Evolutionary conservation across 768 basidiomycete species (phyloP), one percentile per base, ranked within the genome.

Genomic region (Mycena rebaudengoi): DNA sequence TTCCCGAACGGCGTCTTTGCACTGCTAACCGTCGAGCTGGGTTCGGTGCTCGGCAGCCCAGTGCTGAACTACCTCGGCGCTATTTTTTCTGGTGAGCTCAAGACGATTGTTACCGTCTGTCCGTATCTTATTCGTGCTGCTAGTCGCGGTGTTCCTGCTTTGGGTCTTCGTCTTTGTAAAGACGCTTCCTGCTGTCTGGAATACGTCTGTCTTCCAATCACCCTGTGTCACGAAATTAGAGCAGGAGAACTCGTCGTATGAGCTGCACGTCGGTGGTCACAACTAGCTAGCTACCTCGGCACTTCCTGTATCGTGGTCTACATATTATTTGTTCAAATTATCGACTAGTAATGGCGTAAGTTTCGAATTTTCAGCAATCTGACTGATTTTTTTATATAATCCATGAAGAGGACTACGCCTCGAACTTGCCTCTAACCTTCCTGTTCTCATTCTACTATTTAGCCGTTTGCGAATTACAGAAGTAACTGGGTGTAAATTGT

Each of bases 1-100:
- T 88, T 87, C 77, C 86, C 86, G 23, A 85, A 82, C 70, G 86
- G 79, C 6, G 84, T 85, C 5, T 86, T 82, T 67, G 79, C 83
- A 11, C 63, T 86, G 14, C 75, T 85, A 25, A 82, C 82, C 0
- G 79, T 86, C 16, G 79, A 86, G 65, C 73, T 89, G 4, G 84
- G 82, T 1, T 70, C 53, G 25, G 80, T 85, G 18, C 73, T 88
- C n/a, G 73, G 86, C 30, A 84, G 83, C 50, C 70, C 71, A 1
- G 83, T 85, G 71, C 86, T 88, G 73, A 76, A 80, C 39, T 83
- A 77, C 26, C 82, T 86, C 51, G 87, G 87, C 33, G 80, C 86
- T 0, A 76, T 83, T 28, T 87, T 84, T 83, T 81, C 82, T 10
- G 77, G 86, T 85, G 67, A 55, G 83, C 73, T n/a, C n/a, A n/a